Evolutionary conservation across 768 basidiomycete species (phyloP), one percentile per base, ranked within the genome.

Genomic region (Boletus vinaceobasis): DNA sequence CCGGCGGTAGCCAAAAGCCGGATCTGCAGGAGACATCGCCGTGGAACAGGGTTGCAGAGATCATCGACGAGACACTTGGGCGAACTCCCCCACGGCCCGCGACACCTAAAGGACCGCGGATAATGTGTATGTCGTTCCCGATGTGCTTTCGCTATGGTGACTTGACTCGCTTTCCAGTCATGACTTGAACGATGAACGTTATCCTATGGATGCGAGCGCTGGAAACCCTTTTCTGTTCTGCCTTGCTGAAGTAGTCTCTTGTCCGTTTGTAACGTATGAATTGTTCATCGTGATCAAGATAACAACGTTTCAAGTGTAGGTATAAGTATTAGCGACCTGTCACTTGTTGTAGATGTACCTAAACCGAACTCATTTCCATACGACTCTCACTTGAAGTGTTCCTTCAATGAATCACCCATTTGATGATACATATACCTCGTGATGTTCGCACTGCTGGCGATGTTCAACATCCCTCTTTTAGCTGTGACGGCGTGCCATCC

Each of bases 1-100:
- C 31, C 0, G 52, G 60, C 15, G 52, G 46, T 0, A 44, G 19
- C 13, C 35, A 40, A 9, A 59, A 53, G 52, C 42, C 38, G 7
- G 50, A 63, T 19, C n/a, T 62, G 32, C 40, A n/a, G 2, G 64
- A 60, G 32, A 56, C 52, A 1, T 65, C 57, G 10, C 57, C 57
- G n/a, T 64, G 63, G 63, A 59, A 59, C 27, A 63, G 57, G n/a
- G 64, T 65, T 1, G 47, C 57, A 7, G 56, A 59, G 42, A 54
- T 59, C 14, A 26, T 64, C 1, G 64, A 64, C 38, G 52, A 63
- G 23, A 39, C 17, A 3, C 42, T 64, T 6, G 60, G 52, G 14
- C 57, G 64, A 21, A 17, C 50, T 17, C 57, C 64, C 5, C 59
- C 46, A 23, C 31, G n/a, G 26, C 55, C 46, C 1, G 13, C n/a